These are phyloP conservation scores for Heterobasidion parviporum DNA, from an alignment of 1,284 basidiomycete genomes.

Conservation along the genomic window DNA sequence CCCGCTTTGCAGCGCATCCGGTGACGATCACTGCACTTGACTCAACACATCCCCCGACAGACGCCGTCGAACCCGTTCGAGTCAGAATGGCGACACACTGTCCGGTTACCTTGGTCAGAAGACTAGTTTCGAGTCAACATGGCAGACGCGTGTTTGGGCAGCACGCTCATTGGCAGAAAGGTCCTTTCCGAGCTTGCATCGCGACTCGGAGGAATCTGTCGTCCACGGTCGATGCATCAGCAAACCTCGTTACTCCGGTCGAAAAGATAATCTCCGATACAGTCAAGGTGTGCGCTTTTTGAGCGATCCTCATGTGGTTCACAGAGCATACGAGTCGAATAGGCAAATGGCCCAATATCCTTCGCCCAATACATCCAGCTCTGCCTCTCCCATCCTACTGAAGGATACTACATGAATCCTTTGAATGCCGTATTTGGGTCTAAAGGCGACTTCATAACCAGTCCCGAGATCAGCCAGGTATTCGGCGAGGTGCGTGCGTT, in stretches of 20 bases:
- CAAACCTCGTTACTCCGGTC: slow-evolving; percentile 31
- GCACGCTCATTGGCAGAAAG: background rate
- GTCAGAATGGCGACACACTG: too few species aligned
- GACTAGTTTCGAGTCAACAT: background rate
- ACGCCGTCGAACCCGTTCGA: too few species aligned
- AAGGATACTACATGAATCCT: slow-evolving; percentile 85
- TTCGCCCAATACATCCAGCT: slow-evolving; percentile 85
- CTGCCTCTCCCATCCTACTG: slow-evolving; percentile 78
- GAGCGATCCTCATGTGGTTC: background rate
- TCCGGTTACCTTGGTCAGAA: background rate
- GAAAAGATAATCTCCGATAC: slow-evolving; percentile 61
- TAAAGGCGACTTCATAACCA: slow-evolving; percentile 92
- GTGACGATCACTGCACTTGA: too few species aligned
- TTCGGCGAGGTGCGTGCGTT: slow-evolving; percentile 79
- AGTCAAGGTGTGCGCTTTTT: slow-evolving; percentile 43
- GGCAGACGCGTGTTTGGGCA: background rate
- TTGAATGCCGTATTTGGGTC: slow-evolving; percentile 74
- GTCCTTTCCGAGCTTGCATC: background rate
- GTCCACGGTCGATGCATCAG: background rate
- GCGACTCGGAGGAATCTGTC: background rate
- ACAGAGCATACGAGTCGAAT: background rate
- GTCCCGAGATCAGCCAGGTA: slow-evolving; percentile 93
- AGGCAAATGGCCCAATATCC: slow-evolving; percentile 85
- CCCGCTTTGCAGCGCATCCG: too few species aligned
- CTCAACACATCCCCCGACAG: too few species aligned